Evolutionary conservation across 495 filamentous ascomycete genomes (phyloP).

Genomic region (Immersiella caudata): DNA sequence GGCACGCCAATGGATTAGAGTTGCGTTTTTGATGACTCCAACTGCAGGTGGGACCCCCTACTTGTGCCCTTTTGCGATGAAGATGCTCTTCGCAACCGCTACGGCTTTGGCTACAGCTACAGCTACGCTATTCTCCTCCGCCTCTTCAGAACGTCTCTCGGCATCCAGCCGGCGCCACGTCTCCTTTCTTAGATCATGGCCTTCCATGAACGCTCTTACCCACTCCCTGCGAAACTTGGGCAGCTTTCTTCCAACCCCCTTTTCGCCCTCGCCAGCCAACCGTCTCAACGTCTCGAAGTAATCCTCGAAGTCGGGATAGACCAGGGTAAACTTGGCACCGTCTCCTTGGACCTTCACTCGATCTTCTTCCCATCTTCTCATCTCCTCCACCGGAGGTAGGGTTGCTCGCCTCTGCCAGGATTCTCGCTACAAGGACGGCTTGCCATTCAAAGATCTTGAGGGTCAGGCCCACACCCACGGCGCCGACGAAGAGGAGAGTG

Average conservation of each 20-base stretch:
- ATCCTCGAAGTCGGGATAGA: constrained; percentile 57
- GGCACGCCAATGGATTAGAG: not conserved
- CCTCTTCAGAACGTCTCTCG: constrained; percentile 27
- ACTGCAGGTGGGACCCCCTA: not conserved
- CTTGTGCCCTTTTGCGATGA: not conserved
- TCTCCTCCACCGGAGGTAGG: constrained; percentile 47
- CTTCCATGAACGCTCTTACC: constrained; percentile 52
- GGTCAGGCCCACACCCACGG: constrained; percentile 37
- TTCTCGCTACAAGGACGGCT: constrained; percentile 41
- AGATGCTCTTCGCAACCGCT: not conserved
- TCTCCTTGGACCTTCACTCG: constrained; percentile 55
- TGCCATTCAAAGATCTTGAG: constrained; percentile 51
- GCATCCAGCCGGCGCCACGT: constrained; percentile 53
- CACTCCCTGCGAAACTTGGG: constrained; percentile 53
- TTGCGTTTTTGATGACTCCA: not conserved
- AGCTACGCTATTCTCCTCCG: not conserved
- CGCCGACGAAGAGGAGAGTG: constrained; percentile 38
- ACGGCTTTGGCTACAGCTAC: not conserved
- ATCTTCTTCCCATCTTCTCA: constrained; percentile 55
- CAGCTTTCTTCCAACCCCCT: constrained; percentile 44
- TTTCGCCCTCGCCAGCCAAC: constrained; percentile 50
- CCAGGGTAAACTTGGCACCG: constrained; percentile 49
- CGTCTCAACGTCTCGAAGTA: constrained; percentile 56
- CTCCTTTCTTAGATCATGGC: constrained; percentile 50
- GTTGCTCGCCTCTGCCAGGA: constrained; percentile 42